Conservation (phyloP, 176 grass and related monocot genomes). For the Coix lacrymajobi region DNA sequence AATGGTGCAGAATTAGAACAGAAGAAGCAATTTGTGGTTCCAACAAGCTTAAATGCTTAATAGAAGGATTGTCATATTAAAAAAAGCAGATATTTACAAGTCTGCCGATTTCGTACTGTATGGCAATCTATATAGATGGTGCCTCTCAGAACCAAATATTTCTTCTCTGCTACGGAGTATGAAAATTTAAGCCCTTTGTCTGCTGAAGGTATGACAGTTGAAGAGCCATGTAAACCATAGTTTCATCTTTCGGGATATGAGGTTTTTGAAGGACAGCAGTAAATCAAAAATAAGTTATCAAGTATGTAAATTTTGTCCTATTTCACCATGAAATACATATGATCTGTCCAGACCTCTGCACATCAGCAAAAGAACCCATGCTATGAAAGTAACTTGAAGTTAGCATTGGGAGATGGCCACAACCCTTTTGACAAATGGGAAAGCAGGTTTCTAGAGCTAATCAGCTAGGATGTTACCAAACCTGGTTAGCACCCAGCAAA, state of each 20-base stretch:
- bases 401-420: background rate
- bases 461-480: background rate
- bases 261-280: background rate
- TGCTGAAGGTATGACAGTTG: background rate
- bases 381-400: background rate
- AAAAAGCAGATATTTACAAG: background rate
- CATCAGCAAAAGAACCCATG: background rate
- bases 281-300: background rate
- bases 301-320: background rate
- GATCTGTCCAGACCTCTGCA: background rate
- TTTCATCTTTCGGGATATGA: background rate
- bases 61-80: background rate
- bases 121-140: background rate
- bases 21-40: background rate
- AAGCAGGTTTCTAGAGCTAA: background rate
- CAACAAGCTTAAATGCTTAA: background rate
- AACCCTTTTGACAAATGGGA: background rate
- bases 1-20: background rate
- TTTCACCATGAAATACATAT: background rate
- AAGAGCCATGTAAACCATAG: background rate
- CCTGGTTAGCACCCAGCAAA: background rate
- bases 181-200: background rate
- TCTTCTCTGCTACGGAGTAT: background rate
- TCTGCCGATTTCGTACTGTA: background rate
- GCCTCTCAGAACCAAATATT: background rate